Conservation (phyloP, 1,139 yeast species). For the Blastobotrys apis region DNA sequence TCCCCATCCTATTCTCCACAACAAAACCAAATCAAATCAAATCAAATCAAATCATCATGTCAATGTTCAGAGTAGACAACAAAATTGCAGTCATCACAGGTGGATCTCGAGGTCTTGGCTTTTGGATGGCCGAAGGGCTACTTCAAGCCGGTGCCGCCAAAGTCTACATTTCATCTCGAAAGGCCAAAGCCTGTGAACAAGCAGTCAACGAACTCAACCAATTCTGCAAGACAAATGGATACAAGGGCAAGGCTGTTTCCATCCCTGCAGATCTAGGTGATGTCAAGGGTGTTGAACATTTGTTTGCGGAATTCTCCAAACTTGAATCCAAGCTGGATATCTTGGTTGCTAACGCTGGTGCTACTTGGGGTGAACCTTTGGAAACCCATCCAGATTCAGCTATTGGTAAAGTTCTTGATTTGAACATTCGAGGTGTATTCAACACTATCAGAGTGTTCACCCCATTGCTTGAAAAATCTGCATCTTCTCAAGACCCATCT, state of each 20-base stretch:
- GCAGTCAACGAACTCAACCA: constrained; percentile 51
- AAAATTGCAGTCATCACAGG: constrained; percentile 75
- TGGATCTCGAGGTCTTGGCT: constrained; percentile 73
- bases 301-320: constrained; percentile 44
- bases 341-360: constrained; percentile 75
- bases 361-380: constrained; percentile 71
- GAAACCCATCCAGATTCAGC: constrained; percentile 61
- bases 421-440: constrained; percentile 71
- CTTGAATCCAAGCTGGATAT: constrained; percentile 50
- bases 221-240: constrained; percentile 41
- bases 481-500: constrained; percentile 56
- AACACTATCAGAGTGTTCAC: constrained; percentile 59
- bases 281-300: constrained; percentile 47
- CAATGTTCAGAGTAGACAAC: constrained; percentile 35
- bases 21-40: too few relatives aligned
- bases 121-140: constrained; percentile 62
- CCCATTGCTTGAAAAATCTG: constrained; percentile 54
- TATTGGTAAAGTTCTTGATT: constrained; percentile 57
- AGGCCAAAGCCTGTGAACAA: constrained; percentile 58
- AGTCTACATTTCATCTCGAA: constrained; percentile 65
- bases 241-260: constrained; percentile 45
- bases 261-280: constrained; percentile 60
- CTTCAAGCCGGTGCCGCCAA: constrained; percentile 60
- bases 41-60: not conserved
- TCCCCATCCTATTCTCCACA: not conserved